Conservation (phyloP, 192 early-diverging fungal species). For the Backusella macrospora region DNA sequence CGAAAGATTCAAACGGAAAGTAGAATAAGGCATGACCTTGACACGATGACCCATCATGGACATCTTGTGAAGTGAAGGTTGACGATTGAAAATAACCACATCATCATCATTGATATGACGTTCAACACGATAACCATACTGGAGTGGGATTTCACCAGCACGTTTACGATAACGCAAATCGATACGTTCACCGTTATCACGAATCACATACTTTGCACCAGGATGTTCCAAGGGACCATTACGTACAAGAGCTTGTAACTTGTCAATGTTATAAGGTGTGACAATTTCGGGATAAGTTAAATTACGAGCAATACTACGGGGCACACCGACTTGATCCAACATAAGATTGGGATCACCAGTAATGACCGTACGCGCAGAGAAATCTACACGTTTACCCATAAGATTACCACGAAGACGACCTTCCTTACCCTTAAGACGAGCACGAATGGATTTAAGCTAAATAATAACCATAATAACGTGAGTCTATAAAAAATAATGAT, state of each 20-base stretch:
- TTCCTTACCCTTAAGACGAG: constrained; percentile 98
- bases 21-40: constrained; percentile 98
- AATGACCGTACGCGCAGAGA: constrained; percentile 98
- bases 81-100: constrained; percentile 98
- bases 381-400: constrained; percentile 99
- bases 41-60: constrained; percentile 99
- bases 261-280: constrained; percentile 95
- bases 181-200: constrained; percentile 91
- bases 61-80: constrained; percentile 99
- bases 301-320: constrained; percentile 94
- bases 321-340: constrained; percentile 99
- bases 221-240: constrained; percentile 94
- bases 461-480: background rate
- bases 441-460: constrained; percentile 64
- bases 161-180: constrained; percentile 88
- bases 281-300: constrained; percentile 97
- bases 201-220: constrained; percentile 96
- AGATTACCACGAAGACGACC: constrained; percentile 97
- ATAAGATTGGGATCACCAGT: constrained; percentile 97
- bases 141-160: constrained; percentile 80
- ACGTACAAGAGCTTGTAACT: constrained; percentile 81
- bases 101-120: constrained; percentile 95
- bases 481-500: too few species aligned
- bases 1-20: constrained; percentile 96
- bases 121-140: constrained; percentile 74